phyloP scores from a whole-genome alignment of 169 alveolate genomes.

The Cryptosporidium parvum region DNA sequence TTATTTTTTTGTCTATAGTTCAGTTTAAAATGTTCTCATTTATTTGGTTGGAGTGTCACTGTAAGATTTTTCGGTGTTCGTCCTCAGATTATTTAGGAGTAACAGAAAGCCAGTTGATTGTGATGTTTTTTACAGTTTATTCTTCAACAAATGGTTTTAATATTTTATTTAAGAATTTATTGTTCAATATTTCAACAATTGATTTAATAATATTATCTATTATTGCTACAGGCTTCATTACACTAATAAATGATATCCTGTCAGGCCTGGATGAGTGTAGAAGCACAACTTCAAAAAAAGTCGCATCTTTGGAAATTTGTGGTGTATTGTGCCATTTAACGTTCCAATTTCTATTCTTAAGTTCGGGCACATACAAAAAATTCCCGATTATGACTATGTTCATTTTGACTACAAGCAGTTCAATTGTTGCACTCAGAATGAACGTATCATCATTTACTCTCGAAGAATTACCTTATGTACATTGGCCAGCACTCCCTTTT shows the following conservation, averaged over 20 bases:
- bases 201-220: slow-evolving; percentile 27
- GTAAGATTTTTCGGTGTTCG: slow-evolving; percentile 67
- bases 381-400: slow-evolving; percentile 21
- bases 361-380: slow-evolving; percentile 1
- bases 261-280: slow-evolving; percentile 1
- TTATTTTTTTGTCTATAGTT: slow-evolving; percentile 16
- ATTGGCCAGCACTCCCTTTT: slow-evolving; percentile 72
- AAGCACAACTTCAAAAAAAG: not conserved
- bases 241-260: slow-evolving; percentile 32
- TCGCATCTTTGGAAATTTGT: slow-evolving; percentile 61
- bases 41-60: slow-evolving; percentile 69
- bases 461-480: slow-evolving; percentile 60
- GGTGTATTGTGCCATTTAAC: slow-evolving; percentile 51
- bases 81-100: slow-evolving; percentile 61
- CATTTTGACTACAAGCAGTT: slow-evolving; percentile 52
- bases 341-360: slow-evolving; percentile 50
- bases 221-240: slow-evolving; percentile 17
- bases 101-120: slow-evolving; percentile 55
- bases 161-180: not conserved
- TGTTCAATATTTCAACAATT: not conserved
- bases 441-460: slow-evolving; percentile 68
- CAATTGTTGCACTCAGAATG: slow-evolving; percentile 61
- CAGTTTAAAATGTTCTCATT: slow-evolving; percentile 52
- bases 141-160: not conserved
- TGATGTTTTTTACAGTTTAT: slow-evolving; percentile 27